A percentile compares a stretch with the other conserved stretches of the same genome.
These are phyloP conservation scores for Talaromyces adpressus DNA, from an alignment of 495 filamentous ascomycete species.

Conservation along the genomic window DNA sequence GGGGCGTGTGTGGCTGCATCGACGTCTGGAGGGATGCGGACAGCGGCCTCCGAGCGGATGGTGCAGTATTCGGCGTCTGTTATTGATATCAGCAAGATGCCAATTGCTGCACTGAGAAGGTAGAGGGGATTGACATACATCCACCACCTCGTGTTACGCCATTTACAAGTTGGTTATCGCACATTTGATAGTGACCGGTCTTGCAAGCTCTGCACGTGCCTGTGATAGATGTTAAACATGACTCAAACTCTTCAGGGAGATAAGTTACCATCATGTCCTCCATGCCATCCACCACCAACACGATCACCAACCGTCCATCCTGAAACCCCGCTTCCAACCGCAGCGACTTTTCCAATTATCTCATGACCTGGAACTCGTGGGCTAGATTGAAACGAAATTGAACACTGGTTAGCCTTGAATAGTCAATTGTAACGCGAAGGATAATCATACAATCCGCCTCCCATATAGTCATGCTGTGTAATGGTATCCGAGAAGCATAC, in stretches of 20 bases:
- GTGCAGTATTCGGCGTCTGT: slow-evolving; percentile 55
- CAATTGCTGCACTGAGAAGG: background rate
- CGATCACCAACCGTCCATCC: slow-evolving; percentile 41
- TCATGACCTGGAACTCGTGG: slow-evolving; percentile 51
- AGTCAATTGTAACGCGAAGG: background rate
- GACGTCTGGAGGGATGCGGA: slow-evolving; percentile 49
- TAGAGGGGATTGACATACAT: slow-evolving; percentile 19
- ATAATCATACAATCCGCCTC: slow-evolving; percentile 28
- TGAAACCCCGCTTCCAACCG: slow-evolving; percentile 36
- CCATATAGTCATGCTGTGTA: slow-evolving; percentile 27
- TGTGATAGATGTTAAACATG: slow-evolving; percentile 1
- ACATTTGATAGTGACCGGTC: slow-evolving; percentile 48
- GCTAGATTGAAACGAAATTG: slow-evolving; percentile 8
- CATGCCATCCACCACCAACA: slow-evolving; percentile 50
- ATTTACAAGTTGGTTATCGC: slow-evolving; percentile 42
- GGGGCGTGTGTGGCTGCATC: slow-evolving; percentile 56
- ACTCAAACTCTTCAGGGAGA: background rate
- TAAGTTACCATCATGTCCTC: slow-evolving; percentile 35
- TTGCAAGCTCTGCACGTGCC: slow-evolving; percentile 39
- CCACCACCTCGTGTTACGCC: slow-evolving; percentile 47
- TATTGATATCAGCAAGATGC: background rate
- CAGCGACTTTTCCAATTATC: slow-evolving; percentile 44
- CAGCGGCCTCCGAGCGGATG: slow-evolving; percentile 55
- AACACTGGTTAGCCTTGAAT: background rate
- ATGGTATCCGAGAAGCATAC: slow-evolving; percentile 43